A percentile compares a stretch with the other conserved stretches of the same genome.
Conservation (phyloP, 345 rosid species). For the Camelina neglecta region DNA sequence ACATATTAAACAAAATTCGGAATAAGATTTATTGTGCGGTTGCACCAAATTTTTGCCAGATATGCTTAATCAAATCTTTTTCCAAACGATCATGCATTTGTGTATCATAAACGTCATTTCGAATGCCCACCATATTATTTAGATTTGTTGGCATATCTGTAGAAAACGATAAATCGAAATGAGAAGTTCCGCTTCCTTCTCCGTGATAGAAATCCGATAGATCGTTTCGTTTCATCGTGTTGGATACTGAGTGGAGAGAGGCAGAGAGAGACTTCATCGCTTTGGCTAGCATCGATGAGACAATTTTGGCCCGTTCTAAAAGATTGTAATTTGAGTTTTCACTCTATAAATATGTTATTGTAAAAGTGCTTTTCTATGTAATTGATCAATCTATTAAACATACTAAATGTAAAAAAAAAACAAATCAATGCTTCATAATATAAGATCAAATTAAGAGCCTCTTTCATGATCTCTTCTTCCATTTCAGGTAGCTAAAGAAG, state of each 20-base stretch:
- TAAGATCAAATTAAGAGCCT: conserved; percentile 13
- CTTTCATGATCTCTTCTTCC: conserved; percentile 38
- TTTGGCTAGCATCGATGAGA: conserved; percentile 16
- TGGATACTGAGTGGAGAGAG: conserved; percentile 2
- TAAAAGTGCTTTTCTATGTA: background rate
- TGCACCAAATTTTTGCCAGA: too few species aligned
- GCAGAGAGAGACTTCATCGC: conserved; percentile 12
- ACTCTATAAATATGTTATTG: conserved; percentile 2
- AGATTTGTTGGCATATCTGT: too few species aligned
- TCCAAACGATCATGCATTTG: too few species aligned
- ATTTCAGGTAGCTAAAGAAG: conserved; percentile 53
- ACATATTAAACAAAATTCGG: too few species aligned
- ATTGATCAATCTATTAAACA: background rate
- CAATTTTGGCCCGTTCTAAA: conserved; percentile 25
- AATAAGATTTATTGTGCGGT: too few species aligned
- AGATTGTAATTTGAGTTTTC: conserved; percentile 5
- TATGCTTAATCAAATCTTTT: too few species aligned
- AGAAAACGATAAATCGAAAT: too few species aligned
- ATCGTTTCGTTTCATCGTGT: background rate
- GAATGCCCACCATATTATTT: too few species aligned
- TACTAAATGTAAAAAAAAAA: background rate
- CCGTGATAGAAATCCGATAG: too few species aligned
- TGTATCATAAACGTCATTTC: too few species aligned
- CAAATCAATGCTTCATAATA: background rate
- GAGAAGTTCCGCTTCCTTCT: too few species aligned